A percentile compares a stretch with the other conserved stretches of the same genome.
phyloP scores from a whole-genome alignment of 2,329 filamentous ascomycete genomes.

The Epichloe sylvatica region DNA sequence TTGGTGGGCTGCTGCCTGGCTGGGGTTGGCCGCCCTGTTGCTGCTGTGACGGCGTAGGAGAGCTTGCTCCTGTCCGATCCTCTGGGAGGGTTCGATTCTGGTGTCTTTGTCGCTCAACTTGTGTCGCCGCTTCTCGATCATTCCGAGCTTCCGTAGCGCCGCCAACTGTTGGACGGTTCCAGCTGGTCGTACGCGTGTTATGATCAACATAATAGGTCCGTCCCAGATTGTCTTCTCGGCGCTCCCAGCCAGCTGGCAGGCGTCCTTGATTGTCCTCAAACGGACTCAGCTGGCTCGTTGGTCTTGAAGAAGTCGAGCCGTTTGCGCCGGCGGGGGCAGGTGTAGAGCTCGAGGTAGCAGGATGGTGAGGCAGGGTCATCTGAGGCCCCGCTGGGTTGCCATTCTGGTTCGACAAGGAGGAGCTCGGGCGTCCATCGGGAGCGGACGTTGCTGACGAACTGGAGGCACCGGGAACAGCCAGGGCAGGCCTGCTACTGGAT shows the following conservation, averaged over 20 bases:
- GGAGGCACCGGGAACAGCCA: slow-evolving; percentile 31
- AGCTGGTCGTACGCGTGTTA: slow-evolving; percentile 91
- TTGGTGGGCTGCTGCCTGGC: slow-evolving; percentile 16
- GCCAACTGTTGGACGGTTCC: slow-evolving; percentile 75
- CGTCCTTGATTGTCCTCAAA: slow-evolving; percentile 95
- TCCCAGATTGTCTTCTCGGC: slow-evolving; percentile 85
- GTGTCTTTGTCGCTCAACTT: slow-evolving; percentile 83
- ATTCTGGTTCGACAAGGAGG: slow-evolving; percentile 37
- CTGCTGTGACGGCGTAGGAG: slow-evolving; percentile 57
- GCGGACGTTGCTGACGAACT: slow-evolving; percentile 29
- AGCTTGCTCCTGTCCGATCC: slow-evolving; percentile 85
- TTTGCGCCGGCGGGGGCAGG: slow-evolving; percentile 14
- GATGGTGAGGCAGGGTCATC: slow-evolving; percentile 29
- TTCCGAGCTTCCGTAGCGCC: slow-evolving; percentile 57
- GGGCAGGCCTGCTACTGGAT: slow-evolving; percentile 31
- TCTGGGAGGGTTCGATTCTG: slow-evolving; percentile 93
- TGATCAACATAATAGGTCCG: slow-evolving; percentile 98
- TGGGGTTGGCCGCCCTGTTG: slow-evolving; percentile 30
- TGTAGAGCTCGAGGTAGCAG: slow-evolving; percentile 33
- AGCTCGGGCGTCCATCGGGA: slow-evolving; percentile 37
- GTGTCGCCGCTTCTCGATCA: slow-evolving; percentile 78
- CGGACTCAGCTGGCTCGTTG: slow-evolving; percentile 51
- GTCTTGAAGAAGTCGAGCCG: slow-evolving; percentile 19
- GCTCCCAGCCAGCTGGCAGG: slow-evolving; percentile 86
- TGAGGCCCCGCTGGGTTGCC: slow-evolving; percentile 28